These are phyloP conservation scores for Myrmaecium sp. DNA, from an alignment of 2,329 filamentous ascomycete species.

Conservation along the genomic window DNA sequence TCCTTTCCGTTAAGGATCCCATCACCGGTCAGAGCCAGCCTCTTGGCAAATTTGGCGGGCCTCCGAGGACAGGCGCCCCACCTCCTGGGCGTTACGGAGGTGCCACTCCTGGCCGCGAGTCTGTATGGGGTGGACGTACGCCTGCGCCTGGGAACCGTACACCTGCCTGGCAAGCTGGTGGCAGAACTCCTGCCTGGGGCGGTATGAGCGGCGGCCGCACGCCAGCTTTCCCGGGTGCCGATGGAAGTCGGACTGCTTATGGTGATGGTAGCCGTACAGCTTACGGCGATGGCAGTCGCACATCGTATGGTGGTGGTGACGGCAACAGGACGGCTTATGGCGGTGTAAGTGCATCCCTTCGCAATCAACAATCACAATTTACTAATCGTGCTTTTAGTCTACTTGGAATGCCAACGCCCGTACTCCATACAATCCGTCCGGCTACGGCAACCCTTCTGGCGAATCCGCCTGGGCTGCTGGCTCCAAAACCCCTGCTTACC, in stretches of 20 bases:
- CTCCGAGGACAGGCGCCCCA: too few species aligned
- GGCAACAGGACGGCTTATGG: constrained; percentile 31
- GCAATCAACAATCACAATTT: constrained; percentile 5
- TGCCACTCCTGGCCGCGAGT: constrained; percentile 11
- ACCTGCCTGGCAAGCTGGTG: constrained; percentile 24
- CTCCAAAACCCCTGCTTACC: constrained; percentile 65
- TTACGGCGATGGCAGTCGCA: constrained; percentile 47
- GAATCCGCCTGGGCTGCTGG: constrained; percentile 43
- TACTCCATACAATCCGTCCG: constrained; percentile 53
- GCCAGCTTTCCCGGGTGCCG: constrained; percentile 27
- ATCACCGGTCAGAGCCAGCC: constrained; percentile 65
- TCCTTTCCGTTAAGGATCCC: constrained; percentile 68
- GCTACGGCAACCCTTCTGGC: constrained; percentile 34
- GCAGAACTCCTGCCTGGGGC: constrained; percentile 48
- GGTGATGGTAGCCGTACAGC: constrained; percentile 30
- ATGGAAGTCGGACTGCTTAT: constrained; percentile 13
- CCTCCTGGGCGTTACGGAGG: constrained; percentile 22
- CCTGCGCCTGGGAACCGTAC: constrained; percentile 34
- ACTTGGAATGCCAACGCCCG: constrained; percentile 20
- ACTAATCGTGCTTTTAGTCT: constrained; percentile 8
- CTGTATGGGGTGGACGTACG: constrained; percentile 14
- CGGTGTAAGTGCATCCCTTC: constrained; percentile 14
- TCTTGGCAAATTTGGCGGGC: constrained; percentile 36
- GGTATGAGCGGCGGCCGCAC: constrained; percentile 28
- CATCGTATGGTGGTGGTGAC: constrained; percentile 47